Base-by-base conservation (phyloP, 257 asterid genomes). In the Ajuga chamaepitys region DNA sequence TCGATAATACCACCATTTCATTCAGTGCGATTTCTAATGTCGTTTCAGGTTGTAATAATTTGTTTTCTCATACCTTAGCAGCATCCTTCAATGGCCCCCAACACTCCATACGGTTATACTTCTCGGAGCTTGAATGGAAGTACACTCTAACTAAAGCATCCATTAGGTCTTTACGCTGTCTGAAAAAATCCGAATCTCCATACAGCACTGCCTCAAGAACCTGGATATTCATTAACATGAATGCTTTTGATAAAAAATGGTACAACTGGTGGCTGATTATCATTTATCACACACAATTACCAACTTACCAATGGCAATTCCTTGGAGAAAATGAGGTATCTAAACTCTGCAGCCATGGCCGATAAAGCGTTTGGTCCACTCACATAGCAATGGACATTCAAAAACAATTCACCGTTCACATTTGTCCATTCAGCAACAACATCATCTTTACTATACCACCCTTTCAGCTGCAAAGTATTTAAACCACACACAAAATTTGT, bases 21-120 rank as follows among this genome's bases (percentile, higher is more conserved):
- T 5, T 22, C n/a, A 48, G 22, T 9, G 1, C n/a, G n/a, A n/a
- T n/a, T n/a, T n/a, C n/a, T n/a, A n/a, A n/a, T 14, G 24, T 22
- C 13, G 20, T 25, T 41, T 18, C 8, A 56, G 55, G 24, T 1
- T 25, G 37, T 44, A 21, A 50, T 44, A 14, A 9, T n/a, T 48
- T 21, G 44, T 8, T n/a, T 32, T 66, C 10, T 58, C 46, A 0
- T 75, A 86, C 98, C 91, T 71, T 46, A 48, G 84, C 92, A 41
- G 97, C 97, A 72, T 87, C 91, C 85, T 78, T 82, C 64, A 89
- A 84, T 0, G 96, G 89, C 2, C 98, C 97, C 98, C 97, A 89
- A 37, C 92, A 89, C 70, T 92, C 98, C 22, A 81, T 80, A 5
- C 84, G 87, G 51, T 92, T 87, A 74, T 89, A 92, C 47, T 82